Conservation (phyloP, 2,329 filamentous ascomycete genomes). For the Bertia moriformis region DNA sequence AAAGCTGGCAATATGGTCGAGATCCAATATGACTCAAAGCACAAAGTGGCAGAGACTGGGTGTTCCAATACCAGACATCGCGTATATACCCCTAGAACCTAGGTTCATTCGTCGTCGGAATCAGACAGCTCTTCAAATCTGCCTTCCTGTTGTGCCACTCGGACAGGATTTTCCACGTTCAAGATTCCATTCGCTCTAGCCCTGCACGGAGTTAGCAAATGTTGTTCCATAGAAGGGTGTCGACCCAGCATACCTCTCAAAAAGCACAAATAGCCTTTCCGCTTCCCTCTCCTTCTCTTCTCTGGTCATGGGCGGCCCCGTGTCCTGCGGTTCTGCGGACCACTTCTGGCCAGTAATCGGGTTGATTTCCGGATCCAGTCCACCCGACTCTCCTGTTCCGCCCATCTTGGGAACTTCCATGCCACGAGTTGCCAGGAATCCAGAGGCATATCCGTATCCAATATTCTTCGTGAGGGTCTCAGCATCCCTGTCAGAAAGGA, state of each 20-base stretch:
- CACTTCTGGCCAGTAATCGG: neutral
- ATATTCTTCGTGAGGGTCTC: neutral
- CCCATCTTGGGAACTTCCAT: neutral
- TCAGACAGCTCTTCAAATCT: neutral
- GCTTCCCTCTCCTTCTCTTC: slow-evolving; percentile 1
- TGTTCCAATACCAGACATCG: too few species aligned
- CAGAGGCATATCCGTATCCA: neutral
- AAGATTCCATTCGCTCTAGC: neutral
- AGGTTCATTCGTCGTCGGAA: too few species aligned
- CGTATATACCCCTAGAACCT: too few species aligned
- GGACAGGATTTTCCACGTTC: neutral
- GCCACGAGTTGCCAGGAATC: neutral
- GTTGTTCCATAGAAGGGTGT: neutral
- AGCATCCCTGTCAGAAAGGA: neutral
- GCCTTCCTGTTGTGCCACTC: neutral
- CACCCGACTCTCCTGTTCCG: neutral
- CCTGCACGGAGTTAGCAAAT: neutral
- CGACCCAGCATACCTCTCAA: neutral
- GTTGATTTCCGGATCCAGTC: neutral
- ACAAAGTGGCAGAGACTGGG: neutral
- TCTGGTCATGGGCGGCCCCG: neutral
- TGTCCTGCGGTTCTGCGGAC: neutral
- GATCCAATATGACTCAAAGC: neutral
- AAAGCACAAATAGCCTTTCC: neutral
- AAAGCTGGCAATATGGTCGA: too few species aligned